A percentile compares a stretch with the other conserved stretches of the same genome.
These are phyloP conservation scores for Yamadazyma sp. DNA, from an alignment of 805 yeast species.

Conservation along the genomic window DNA sequence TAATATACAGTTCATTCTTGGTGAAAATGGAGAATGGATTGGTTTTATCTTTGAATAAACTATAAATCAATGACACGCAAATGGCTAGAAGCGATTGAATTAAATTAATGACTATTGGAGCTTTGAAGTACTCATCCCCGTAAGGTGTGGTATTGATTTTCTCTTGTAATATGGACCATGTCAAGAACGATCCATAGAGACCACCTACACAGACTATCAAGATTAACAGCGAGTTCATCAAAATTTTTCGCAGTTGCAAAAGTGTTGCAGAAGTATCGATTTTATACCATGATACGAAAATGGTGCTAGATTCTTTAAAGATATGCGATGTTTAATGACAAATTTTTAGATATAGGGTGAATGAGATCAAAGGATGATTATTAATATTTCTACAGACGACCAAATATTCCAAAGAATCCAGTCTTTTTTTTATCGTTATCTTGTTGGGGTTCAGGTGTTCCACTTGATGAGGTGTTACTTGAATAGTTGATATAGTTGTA, in stretches of 20 bases:
- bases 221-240: not conserved
- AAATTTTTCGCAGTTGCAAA: not conserved
- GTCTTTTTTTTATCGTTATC: conserved; percentile 38
- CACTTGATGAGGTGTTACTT: conserved; percentile 11
- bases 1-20: conserved; percentile 20
- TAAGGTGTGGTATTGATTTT: conserved; percentile 76
- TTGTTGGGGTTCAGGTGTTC: conserved; percentile 9
- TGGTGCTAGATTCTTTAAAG: too few species aligned
- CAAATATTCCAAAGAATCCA: conserved; percentile 75
- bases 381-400: conserved; percentile 45
- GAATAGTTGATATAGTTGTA: conserved; percentile 69
- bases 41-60: conserved; percentile 31
- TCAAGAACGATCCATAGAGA: conserved; percentile 78
- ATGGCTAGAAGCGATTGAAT: conserved; percentile 75
- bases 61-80: conserved; percentile 60
- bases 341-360: too few species aligned
- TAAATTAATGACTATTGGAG: conserved; percentile 75
- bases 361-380: too few species aligned
- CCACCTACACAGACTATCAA: conserved; percentile 48
- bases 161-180: conserved; percentile 94
- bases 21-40: conserved; percentile 30
- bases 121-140: conserved; percentile 59
- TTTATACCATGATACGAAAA: too few species aligned
- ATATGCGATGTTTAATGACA: too few species aligned
- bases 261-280: too few species aligned